Evolutionary conservation across 768 basidiomycete genomes (phyloP).

Genomic region (Podaxis rugospora): DNA sequence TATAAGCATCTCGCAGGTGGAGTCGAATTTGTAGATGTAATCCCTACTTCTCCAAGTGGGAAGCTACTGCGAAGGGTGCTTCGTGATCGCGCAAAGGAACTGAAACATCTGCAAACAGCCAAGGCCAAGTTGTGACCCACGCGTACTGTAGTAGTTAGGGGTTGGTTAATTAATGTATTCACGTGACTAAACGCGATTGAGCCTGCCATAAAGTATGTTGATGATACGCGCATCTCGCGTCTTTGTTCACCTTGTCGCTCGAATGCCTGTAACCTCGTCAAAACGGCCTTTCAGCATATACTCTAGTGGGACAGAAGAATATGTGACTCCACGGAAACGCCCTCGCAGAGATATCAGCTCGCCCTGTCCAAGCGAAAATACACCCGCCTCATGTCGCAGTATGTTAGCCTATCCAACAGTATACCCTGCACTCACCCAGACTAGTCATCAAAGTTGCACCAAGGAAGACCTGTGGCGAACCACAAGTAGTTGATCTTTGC

Average conservation of each 20-base stretch:
- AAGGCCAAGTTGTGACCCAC: constrained; percentile 20
- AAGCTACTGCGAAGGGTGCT: constrained; percentile 46
- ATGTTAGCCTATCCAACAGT: not conserved
- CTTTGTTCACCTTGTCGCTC: not conserved
- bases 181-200: constrained; percentile 18
- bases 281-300: constrained; percentile 3
- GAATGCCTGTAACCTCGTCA: constrained; percentile 9
- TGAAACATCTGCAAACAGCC: not conserved
- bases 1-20: constrained; percentile 62
- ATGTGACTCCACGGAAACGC: not conserved
- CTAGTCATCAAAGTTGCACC: not conserved
- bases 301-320: constrained; percentile 6
- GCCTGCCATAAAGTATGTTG: constrained; percentile 21
- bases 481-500: not conserved
- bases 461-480: not conserved
- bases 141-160: not conserved
- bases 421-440: not conserved
- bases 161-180: constrained; percentile 8
- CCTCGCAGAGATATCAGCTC: not conserved
- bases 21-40: constrained; percentile 47
- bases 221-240: not conserved
- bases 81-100: constrained; percentile 42
- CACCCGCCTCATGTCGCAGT: constrained; percentile 1
- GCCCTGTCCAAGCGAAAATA: constrained; percentile 25
- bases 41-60: constrained; percentile 65